Percentiles rank a stretch among this genome's conserved stretches.
Conservation (phyloP, 2,329 filamentous ascomycete genomes). For the Setomelanomma holmii region DNA sequence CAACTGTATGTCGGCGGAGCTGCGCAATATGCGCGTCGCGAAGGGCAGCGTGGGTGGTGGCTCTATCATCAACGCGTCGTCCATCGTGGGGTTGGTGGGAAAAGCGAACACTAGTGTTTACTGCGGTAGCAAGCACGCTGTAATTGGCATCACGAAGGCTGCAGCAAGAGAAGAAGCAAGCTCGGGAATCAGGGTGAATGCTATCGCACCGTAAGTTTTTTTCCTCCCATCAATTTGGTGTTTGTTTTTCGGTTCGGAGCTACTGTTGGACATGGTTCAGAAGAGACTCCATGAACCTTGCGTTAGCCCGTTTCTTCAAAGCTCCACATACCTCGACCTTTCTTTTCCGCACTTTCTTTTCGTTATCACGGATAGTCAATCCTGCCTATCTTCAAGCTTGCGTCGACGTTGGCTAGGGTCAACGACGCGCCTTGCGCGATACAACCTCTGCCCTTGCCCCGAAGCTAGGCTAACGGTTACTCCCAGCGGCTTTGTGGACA, state of each 20-base stretch:
- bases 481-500: slow-evolving; percentile 22
- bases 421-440: too few relatives aligned
- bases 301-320: neutral
- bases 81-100: slow-evolving; percentile 55
- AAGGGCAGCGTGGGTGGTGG: slow-evolving; percentile 23
- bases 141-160: slow-evolving; percentile 44
- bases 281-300: neutral
- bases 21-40: slow-evolving; percentile 47
- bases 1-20: slow-evolving; percentile 41
- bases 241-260: neutral
- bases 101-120: slow-evolving; percentile 32
- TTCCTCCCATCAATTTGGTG: neutral
- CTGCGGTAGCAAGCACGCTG: slow-evolving; percentile 36
- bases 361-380: neutral
- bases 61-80: slow-evolving; percentile 53
- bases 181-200: slow-evolving; percentile 50
- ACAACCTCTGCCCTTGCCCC: neutral
- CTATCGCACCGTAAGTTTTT: slow-evolving; percentile 51
- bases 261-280: neutral
- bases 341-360: neutral
- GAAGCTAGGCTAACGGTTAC: neutral
- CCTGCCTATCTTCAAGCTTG: neutral
- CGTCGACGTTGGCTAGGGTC: too few relatives aligned
- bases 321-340: neutral
- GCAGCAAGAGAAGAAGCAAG: slow-evolving; percentile 48